These are phyloP conservation scores for Aspergillus ruber DNA, from an alignment of 2,329 filamentous ascomycete species.

Conservation along the genomic window DNA sequence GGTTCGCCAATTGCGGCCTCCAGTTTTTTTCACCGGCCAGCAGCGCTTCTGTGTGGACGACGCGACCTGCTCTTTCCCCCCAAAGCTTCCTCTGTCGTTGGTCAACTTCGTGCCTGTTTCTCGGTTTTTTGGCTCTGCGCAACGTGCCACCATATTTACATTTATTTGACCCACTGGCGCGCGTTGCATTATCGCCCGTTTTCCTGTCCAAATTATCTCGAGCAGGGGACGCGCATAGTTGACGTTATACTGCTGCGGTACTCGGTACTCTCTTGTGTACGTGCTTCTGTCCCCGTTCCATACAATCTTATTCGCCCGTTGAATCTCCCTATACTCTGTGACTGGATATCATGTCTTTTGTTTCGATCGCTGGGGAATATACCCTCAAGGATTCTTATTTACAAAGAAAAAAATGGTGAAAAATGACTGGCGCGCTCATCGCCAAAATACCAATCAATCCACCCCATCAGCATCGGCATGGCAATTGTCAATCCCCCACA, in stretches of 20 bases:
- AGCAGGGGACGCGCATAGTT: slow-evolving; percentile 17
- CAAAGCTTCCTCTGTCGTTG: slow-evolving; percentile 5
- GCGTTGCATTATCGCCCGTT: slow-evolving; percentile 21
- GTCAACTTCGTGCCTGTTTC: slow-evolving; percentile 2
- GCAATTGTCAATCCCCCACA: slow-evolving; percentile 23
- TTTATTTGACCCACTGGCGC: slow-evolving; percentile 24
- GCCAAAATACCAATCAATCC: background rate
- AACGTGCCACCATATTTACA: slow-evolving; percentile 19
- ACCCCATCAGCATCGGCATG: background rate
- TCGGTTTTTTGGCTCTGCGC: slow-evolving; percentile 14
- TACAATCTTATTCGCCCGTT: slow-evolving; percentile 6
- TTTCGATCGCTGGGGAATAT: background rate
- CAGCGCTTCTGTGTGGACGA: slow-evolving; percentile 1
- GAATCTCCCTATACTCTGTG: slow-evolving; percentile 1
- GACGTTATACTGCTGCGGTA: slow-evolving; percentile 19
- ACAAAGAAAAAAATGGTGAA: background rate
- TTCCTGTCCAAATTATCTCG: slow-evolving; percentile 8
- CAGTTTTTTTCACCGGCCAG: background rate
- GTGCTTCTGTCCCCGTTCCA: slow-evolving; percentile 2
- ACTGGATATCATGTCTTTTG: slow-evolving; percentile 1
- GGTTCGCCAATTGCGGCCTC: slow-evolving; percentile 34
- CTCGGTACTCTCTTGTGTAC: slow-evolving; percentile 8
- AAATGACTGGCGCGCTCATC: slow-evolving; percentile 11
- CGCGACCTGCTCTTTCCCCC: slow-evolving; percentile 6
- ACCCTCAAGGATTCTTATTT: background rate